Conservation (phyloP, 805 yeast genomes). For the Nakazawaea populi region DNA sequence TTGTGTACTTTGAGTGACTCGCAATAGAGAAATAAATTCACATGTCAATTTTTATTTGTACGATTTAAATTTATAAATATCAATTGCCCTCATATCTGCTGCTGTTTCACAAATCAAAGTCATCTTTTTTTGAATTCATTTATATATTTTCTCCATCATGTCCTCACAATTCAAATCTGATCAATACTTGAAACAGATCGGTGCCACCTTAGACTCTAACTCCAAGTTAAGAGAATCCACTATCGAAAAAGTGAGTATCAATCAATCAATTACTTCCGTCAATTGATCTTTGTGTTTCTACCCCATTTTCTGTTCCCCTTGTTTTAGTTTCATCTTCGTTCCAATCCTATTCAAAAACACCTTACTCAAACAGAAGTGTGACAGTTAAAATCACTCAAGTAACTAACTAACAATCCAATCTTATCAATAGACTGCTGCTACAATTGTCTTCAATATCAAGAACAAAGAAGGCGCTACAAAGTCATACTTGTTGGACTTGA, state of each 20-base stretch:
- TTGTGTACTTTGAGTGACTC: neutral
- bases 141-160: neutral
- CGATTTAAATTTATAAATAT: too few relatives aligned
- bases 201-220: conserved; percentile 25
- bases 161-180: conserved; percentile 30
- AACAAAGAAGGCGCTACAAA: conserved; percentile 53
- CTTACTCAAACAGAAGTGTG: too few relatives aligned
- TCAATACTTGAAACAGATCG: conserved; percentile 32
- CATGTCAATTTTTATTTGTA: neutral
- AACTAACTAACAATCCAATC: neutral
- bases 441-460: conserved; percentile 61
- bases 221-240: conserved; percentile 27
- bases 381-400: too few relatives aligned
- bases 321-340: too few relatives aligned
- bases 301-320: too few relatives aligned
- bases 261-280: too few relatives aligned
- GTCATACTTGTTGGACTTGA: conserved; percentile 66
- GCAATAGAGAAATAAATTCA: neutral
- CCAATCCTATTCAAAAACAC: too few relatives aligned
- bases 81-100: neutral
- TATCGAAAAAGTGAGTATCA: conserved; percentile 22
- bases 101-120: too few relatives aligned
- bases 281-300: too few relatives aligned
- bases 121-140: too few relatives aligned
- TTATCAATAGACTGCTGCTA: conserved; percentile 43